Conservation (phyloP, 176 grass and related monocot genomes). For the Oryza nivara region DNA sequence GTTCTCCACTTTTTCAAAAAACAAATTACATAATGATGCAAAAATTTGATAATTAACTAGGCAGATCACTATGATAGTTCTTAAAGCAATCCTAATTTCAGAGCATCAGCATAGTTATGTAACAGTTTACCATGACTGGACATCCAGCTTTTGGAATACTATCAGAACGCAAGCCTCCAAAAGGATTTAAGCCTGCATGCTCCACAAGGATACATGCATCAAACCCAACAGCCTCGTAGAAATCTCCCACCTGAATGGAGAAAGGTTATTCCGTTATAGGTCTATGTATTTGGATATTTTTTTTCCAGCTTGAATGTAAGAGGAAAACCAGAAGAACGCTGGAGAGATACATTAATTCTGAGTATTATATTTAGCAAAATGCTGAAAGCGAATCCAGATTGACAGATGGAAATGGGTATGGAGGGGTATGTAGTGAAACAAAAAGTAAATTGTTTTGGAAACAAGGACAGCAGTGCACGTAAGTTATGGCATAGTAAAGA, state of each 20-base stretch:
- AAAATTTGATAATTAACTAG: slow-evolving; percentile 24
- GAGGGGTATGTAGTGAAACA: slow-evolving; percentile 14
- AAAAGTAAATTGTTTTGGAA: neutral
- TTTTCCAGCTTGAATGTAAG: neutral
- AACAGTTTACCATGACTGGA: slow-evolving; percentile 76
- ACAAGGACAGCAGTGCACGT: neutral
- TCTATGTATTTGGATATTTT: neutral
- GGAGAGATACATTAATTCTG: neutral
- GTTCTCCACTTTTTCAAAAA: neutral
- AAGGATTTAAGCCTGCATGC: slow-evolving; percentile 96
- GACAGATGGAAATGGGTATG: slow-evolving; percentile 11
- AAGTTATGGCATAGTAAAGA: neutral
- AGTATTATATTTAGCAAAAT: slow-evolving; percentile 21
- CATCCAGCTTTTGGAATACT: slow-evolving; percentile 97
- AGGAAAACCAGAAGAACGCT: neutral
- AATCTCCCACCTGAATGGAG: slow-evolving; percentile 85
- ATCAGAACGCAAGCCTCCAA: slow-evolving; percentile 88
- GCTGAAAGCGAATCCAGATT: slow-evolving; percentile 8
- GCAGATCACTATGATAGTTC: neutral
- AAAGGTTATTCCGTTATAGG: slow-evolving; percentile 23
- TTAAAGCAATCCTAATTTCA: slow-evolving; percentile 26
- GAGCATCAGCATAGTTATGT: slow-evolving; percentile 31
- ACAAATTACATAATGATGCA: neutral
- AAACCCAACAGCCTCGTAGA: slow-evolving; percentile 95
- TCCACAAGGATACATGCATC: slow-evolving; percentile 98